Evolutionary conservation across 2,329 filamentous ascomycete genomes (phyloP).

Genomic region (Alternaria sp.): DNA sequence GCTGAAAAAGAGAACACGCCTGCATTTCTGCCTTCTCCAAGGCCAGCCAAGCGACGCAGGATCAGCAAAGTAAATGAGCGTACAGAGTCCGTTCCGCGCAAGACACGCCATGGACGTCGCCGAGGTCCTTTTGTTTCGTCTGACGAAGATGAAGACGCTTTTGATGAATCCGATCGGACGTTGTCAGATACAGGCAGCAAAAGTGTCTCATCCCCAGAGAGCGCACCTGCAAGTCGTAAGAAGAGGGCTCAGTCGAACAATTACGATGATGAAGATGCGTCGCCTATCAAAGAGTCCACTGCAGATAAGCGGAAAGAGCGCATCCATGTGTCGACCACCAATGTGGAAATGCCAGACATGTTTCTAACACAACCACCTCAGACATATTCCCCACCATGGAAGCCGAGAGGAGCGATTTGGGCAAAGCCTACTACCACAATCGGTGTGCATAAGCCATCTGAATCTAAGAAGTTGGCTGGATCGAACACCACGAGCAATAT

Average conservation of each 20-base stretch:
- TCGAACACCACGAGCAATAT: slow-evolving; percentile 34
- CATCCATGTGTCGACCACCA: slow-evolving; percentile 54
- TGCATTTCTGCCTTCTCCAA: slow-evolving; percentile 45
- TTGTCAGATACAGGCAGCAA: slow-evolving; percentile 18
- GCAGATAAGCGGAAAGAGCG: slow-evolving; percentile 51
- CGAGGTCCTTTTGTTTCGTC: slow-evolving; percentile 37
- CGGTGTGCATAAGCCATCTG: slow-evolving; percentile 36
- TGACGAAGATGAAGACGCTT: slow-evolving; percentile 34
- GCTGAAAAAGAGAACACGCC: slow-evolving; percentile 45
- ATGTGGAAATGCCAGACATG: slow-evolving; percentile 51
- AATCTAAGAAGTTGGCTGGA: slow-evolving; percentile 21
- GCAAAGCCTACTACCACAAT: slow-evolving; percentile 50
- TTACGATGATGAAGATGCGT: slow-evolving; percentile 21
- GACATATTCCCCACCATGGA: slow-evolving; percentile 53
- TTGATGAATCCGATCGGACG: slow-evolving; percentile 17
- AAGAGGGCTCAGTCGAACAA: slow-evolving; percentile 22
- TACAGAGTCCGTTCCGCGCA: slow-evolving; percentile 32
- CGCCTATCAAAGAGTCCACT: slow-evolving; percentile 32
- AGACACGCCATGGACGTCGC: slow-evolving; percentile 22
- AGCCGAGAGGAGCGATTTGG: slow-evolving; percentile 58
- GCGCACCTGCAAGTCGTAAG: slow-evolving; percentile 21
- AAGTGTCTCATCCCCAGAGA: slow-evolving; percentile 17
- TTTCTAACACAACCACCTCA: slow-evolving; percentile 56
- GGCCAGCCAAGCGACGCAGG: slow-evolving; percentile 49
- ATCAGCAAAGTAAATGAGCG: slow-evolving; percentile 36